A percentile compares a stretch with the other conserved stretches of the same genome.
phyloP scores from a whole-genome alignment of 768 basidiomycete genomes.

The Suillus variegatus region DNA sequence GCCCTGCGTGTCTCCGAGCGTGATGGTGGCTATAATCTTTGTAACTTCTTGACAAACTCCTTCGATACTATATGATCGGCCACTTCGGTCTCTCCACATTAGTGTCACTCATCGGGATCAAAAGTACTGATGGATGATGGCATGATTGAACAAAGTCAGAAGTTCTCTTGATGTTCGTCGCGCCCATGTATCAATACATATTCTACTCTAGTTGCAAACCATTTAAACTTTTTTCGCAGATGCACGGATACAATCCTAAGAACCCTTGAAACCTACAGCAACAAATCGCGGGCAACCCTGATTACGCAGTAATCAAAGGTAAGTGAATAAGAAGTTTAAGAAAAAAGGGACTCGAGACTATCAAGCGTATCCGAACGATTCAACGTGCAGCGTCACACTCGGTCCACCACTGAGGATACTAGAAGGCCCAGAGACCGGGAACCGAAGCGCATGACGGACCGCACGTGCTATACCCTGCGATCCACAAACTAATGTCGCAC shows the following conservation, averaged over 20 bases:
- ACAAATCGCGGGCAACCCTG: neutral
- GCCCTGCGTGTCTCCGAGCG: neutral
- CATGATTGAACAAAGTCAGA: neutral
- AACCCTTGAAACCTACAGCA: neutral
- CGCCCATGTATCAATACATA: neutral
- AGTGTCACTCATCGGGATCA: neutral
- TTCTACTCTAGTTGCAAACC: neutral
- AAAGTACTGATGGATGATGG: neutral
- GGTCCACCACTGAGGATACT: constrained; percentile 36
- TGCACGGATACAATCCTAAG: neutral
- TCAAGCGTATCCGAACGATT: constrained; percentile 43
- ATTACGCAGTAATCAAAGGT: neutral
- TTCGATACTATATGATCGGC: neutral
- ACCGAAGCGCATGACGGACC: constrained; percentile 42
- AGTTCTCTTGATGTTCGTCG: neutral
- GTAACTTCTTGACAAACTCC: neutral
- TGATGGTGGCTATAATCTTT: neutral
- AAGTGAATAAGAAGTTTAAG: neutral
- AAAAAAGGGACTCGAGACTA: neutral
- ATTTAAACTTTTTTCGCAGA: neutral
- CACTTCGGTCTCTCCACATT: neutral
- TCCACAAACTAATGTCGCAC: constrained; percentile 46
- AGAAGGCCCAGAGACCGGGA: constrained; percentile 30
- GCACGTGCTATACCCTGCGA: constrained; percentile 39
- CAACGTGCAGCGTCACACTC: constrained; percentile 39